A percentile compares a stretch with the other conserved stretches of the same genome.
phyloP scores from a whole-genome alignment of 768 basidiomycete species.

The Floccularia luteovirens region DNA sequence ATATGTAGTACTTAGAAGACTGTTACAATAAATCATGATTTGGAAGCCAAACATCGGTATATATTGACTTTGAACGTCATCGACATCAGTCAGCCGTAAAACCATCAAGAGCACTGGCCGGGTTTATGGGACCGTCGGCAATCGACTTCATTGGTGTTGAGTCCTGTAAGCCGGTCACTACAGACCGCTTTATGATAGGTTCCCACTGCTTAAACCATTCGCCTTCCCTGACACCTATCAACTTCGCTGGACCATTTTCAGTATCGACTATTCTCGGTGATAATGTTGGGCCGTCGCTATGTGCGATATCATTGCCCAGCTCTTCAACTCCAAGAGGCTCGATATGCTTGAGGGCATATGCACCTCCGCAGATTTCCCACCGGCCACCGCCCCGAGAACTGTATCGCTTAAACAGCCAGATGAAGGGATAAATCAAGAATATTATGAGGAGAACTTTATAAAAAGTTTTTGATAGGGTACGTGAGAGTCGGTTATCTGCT shows the following conservation, averaged over 20 bases:
- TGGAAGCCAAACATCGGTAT: no score
- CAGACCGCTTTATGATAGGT: neutral
- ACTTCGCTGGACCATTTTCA: neutral
- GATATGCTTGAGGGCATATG: slow-evolving; percentile 3
- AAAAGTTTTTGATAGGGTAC: neutral
- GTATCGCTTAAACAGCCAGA: slow-evolving; percentile 75
- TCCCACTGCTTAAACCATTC: slow-evolving; percentile 4
- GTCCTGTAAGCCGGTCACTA: neutral
- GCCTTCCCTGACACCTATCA: slow-evolving; percentile 1
- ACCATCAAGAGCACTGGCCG: neutral
- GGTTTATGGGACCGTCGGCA: neutral
- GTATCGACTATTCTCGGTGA: neutral
- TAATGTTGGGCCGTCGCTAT: neutral
- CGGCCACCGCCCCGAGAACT: slow-evolving; percentile 58
- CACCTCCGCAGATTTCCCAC: slow-evolving; percentile 45
- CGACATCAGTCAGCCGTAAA: neutral
- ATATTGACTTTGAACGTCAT: no score
- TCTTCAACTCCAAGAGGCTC: neutral
- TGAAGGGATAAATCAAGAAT: slow-evolving; percentile 65
- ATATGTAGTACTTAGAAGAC: no score
- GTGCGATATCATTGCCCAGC: neutral
- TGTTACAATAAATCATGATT: no score
- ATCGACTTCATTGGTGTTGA: neutral
- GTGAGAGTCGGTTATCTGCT: slow-evolving; percentile 1
- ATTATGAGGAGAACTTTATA: slow-evolving; percentile 1